Evolutionary conservation across 768 basidiomycete genomes (phyloP), one percentile per base, ranked within the genome.

Genomic region (Hypholoma sublateritium): DNA sequence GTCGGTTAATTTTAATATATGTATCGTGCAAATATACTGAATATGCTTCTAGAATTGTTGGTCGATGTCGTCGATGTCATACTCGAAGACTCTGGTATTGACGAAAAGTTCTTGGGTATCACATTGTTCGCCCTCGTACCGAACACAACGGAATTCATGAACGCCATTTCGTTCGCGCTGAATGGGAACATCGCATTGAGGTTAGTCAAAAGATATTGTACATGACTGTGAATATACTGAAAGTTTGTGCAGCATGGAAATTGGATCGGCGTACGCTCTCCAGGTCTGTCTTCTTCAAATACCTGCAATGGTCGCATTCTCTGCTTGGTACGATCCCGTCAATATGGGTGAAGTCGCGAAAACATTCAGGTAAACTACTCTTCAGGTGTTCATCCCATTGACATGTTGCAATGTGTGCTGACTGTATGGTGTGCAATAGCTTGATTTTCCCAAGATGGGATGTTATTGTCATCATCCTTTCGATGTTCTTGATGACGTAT

Each of bases 91-190:
- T 94, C 93, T 0, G 93, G 93, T 2, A 93, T 98, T 25, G 92
- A 97, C 56, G 97, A 98, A 69, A 99, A 99, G 69, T 95, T 98
- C 79, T 82, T 99, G 28, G 97, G 97, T 50, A 81, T 99, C 59
- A 98, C 95, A 0, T 80, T 99, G 9, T 98, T 99, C 67, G 97
- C 97, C 7, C 83, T 99, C 32, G 95, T 98, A 0, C 97, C 97
- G 4, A 99, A 99, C 68, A 97, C 95, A 3, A 98, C 97, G 2
- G 97, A 99, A 72, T 98, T 99, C 71, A 97, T 97, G 94, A 98
- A 98, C 68, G 97, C 97, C 49, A 95, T 98, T 59, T 96, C 95
- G 3, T 99, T 99, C 68, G 95, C 97, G 24, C 72, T 99, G 59
- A 92, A 97, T 67, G 96, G 89, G 5, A 98, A 98, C 69, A 99